Evolutionary conservation across 2,329 filamentous ascomycete genomes (phyloP).

Genomic region (Chaetothyriales sp.): DNA sequence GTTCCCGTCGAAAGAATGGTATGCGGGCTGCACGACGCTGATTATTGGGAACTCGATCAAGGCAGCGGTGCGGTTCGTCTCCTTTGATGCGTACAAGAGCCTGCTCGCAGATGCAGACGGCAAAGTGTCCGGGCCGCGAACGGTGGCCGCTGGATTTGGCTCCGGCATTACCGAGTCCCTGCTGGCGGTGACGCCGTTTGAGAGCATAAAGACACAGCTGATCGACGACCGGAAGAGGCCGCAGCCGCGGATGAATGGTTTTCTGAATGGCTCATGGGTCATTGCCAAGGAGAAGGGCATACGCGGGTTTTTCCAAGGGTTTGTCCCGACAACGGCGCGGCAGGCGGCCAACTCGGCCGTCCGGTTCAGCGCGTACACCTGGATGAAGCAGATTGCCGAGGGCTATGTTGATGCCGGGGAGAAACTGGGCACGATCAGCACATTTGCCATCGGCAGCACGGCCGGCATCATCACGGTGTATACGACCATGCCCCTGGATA

Average conservation of each 20-base stretch:
- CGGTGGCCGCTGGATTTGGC: conserved; percentile 84
- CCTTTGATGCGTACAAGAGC: conserved; percentile 86
- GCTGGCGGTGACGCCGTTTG: conserved; percentile 86
- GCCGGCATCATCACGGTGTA: conserved; percentile 81
- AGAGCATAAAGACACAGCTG: conserved; percentile 96
- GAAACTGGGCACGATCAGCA: conserved; percentile 75
- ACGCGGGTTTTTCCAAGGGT: conserved; percentile 90
- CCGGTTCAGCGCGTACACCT: conserved; percentile 81
- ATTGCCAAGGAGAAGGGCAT: conserved; percentile 80
- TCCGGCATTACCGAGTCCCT: conserved; percentile 89
- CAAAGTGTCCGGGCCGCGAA: conserved; percentile 76
- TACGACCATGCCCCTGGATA: conserved; percentile 60
- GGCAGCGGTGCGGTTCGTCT: conserved; percentile 88
- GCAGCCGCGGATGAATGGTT: conserved; percentile 77
- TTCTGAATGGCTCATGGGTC: conserved; percentile 74
- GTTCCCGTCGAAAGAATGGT: conserved; percentile 78
- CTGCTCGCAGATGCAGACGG: conserved; percentile 70
- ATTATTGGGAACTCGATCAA: conserved; percentile 96
- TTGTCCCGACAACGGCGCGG: conserved; percentile 83
- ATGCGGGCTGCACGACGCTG: conserved; percentile 90
- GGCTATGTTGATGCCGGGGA: conserved; percentile 87
- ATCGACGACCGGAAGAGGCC: conserved; percentile 87
- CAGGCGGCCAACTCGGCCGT: conserved; percentile 91
- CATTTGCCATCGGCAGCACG: conserved; percentile 77
- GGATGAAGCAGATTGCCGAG: conserved; percentile 76